phyloP scores from a whole-genome alignment of 495 filamentous ascomycete genomes.

The Penicillium salamii region DNA sequence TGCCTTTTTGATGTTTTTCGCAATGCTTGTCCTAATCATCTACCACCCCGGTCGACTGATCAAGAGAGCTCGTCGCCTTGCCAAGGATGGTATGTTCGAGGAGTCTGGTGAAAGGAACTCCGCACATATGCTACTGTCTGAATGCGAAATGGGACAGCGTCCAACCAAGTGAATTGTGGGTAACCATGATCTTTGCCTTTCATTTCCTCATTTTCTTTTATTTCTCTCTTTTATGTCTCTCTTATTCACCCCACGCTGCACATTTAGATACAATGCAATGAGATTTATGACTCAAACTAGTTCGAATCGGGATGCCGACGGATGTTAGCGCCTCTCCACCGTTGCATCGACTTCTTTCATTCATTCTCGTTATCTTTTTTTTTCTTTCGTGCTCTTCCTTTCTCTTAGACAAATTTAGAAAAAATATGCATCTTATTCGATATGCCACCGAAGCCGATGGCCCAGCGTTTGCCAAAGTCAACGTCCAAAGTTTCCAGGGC shows the following conservation, averaged over 20 bases:
- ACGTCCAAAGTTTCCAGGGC: constrained; percentile 19
- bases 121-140: constrained; percentile 17
- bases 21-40: constrained; percentile 22
- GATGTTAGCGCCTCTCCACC: too few species aligned
- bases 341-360: too few species aligned
- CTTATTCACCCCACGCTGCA: too few species aligned
- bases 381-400: too few species aligned
- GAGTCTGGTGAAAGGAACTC: constrained; percentile 3
- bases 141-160: constrained; percentile 6
- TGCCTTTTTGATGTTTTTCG: constrained; percentile 30
- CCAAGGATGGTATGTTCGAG: constrained; percentile 9
- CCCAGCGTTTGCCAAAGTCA: constrained; percentile 18
- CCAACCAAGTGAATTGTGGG: not conserved
- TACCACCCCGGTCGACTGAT: constrained; percentile 36
- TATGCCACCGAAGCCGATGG: constrained; percentile 23
- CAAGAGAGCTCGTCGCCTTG: constrained; percentile 17
- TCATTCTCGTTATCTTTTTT: too few species aligned
- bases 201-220: too few species aligned
- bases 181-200: too few species aligned
- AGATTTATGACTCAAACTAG: too few species aligned
- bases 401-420: too few species aligned
- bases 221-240: too few species aligned
- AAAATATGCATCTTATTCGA: constrained; percentile 8
- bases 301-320: too few species aligned
- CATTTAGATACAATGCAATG: too few species aligned